Base-by-base conservation (phyloP, 371 early-diverging fungal species). In the Zychaea mexicana region DNA sequence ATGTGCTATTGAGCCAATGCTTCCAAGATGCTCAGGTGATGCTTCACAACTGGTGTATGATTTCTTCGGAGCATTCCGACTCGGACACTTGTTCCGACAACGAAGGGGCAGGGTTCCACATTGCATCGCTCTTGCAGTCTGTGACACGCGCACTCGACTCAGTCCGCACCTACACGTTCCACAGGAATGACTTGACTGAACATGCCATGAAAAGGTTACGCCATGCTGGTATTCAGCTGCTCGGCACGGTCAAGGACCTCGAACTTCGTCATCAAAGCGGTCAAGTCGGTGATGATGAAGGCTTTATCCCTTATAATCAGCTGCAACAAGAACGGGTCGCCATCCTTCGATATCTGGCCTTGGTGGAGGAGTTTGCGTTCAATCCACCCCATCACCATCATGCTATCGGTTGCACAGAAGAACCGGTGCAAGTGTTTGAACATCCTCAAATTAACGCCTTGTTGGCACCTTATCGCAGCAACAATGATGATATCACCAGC, bases 71-170 rank as follows among this genome's bases (percentile, higher is more conserved):
- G 10, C 61, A n/a, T 24, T 66, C 73, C n/a, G 73, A 70, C 15
- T 62, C 68, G 26, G 67, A 67, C 15, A 61, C 56, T 2, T 42
- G 39, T n/a, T 62, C 61, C 53, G 62, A 62, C 24, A 45, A 28
- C 6, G 61, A 65, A 52, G 62, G 57, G 3, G 33, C 46, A 47
- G 32, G 15, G 45, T 71, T 72, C 24, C 76, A 74, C 45, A 70
- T 78, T n/a, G 27, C 77, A 13, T 74, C 77, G 19, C 55, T 82
- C 2, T 28, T 79, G 9, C 68, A 73, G 24, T 67, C 74, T n/a
- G 79, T 77, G 13, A 73, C 79, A 33, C 77, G 69, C 47, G 76
- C 75, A 73, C 30, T 82, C 4, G 62, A 75, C 24, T 70, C 77
- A 5, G 76, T 82, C 8, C 69, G 69, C 52, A 82, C 74, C 28